Conservation (phyloP, 805 yeast species). For the Kregervanrija fluxuum region DNA sequence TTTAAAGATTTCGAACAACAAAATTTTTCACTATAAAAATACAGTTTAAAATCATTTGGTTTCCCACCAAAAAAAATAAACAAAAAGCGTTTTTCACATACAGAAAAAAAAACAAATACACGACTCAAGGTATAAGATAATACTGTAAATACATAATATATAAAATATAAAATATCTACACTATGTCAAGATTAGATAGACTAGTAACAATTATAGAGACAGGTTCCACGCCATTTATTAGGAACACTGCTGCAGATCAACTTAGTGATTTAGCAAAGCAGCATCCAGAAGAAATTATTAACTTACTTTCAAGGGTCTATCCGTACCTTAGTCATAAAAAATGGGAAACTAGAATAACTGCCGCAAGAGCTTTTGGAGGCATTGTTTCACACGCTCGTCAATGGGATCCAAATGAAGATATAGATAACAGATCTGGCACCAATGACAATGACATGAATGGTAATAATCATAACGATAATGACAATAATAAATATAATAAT, state of each 20-base stretch:
- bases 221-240: constrained; percentile 87
- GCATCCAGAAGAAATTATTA: constrained; percentile 88
- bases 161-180: background rate
- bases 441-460: constrained; percentile 10
- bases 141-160: background rate
- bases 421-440: constrained; percentile 7
- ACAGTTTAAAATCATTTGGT: background rate
- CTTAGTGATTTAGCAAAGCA: constrained; percentile 87
- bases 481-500: constrained; percentile 12
- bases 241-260: constrained; percentile 97
- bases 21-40: background rate
- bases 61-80: background rate
- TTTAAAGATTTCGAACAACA: background rate
- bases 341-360: constrained; percentile 96
- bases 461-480: constrained; percentile 13
- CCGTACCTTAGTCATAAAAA: constrained; percentile 76
- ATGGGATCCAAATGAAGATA: constrained; percentile 73
- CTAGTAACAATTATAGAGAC: constrained; percentile 60
- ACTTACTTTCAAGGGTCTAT: constrained; percentile 78
- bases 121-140: background rate
- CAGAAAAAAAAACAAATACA: background rate
- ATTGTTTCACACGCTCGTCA: constrained; percentile 67
- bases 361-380: constrained; percentile 93
- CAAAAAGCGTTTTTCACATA: background rate
- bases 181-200: constrained; percentile 30